Percentiles rank a stretch among this genome's conserved stretches.
phyloP scores from a whole-genome alignment of 306 rosid genomes.

The Astragalus glycyphyllos region DNA sequence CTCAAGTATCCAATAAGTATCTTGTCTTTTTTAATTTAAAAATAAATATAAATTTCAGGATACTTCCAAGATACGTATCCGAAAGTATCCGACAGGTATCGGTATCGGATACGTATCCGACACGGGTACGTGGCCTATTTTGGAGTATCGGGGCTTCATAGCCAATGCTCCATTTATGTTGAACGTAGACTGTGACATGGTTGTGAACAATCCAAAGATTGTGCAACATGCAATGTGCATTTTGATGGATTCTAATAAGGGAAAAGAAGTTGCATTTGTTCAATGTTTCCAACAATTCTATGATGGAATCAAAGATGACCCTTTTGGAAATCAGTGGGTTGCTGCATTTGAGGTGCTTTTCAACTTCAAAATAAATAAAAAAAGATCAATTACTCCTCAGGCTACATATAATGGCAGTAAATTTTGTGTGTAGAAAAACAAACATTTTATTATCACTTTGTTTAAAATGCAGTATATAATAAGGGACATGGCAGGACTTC shows the following conservation, averaged over 20 bases:
- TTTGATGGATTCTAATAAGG: slow-evolving; percentile 47
- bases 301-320: slow-evolving; percentile 67
- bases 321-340: slow-evolving; percentile 63
- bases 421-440: not conserved
- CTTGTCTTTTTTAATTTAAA: too few relatives aligned
- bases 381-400: not conserved
- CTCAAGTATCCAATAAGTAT: too few relatives aligned
- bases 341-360: slow-evolving; percentile 43
- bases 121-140: too few relatives aligned
- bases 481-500: slow-evolving; percentile 59
- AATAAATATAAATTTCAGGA: too few relatives aligned
- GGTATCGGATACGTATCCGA: too few relatives aligned
- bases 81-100: too few relatives aligned
- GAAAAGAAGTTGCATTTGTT: slow-evolving; percentile 62
- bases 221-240: slow-evolving; percentile 66
- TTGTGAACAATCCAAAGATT: slow-evolving; percentile 59
- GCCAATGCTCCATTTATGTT: slow-evolving; percentile 73
- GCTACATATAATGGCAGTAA: not conserved
- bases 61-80: too few relatives aligned
- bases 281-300: slow-evolving; percentile 66
- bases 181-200: slow-evolving; percentile 78
- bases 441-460: not conserved
- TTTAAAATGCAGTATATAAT: slow-evolving; percentile 38
- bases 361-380: not conserved
- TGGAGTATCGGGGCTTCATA: too few relatives aligned